phyloP scores from a whole-genome alignment of 1,284 basidiomycete genomes.

The Meripilus lineatus region DNA sequence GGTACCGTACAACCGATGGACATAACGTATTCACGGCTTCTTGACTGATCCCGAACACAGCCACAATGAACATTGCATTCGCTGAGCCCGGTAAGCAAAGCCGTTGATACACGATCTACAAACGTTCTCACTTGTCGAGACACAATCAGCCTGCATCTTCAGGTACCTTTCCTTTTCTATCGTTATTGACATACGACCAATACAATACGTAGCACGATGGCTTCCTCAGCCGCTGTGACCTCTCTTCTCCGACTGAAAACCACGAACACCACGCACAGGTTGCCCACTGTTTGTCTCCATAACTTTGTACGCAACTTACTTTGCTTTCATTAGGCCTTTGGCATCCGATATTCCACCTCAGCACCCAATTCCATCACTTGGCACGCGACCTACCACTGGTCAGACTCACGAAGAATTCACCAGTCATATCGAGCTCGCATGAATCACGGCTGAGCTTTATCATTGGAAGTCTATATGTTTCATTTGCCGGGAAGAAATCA shows the following conservation, averaged over 20 bases:
- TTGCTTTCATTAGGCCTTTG: too few relatives aligned
- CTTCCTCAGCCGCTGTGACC: conserved; percentile 8
- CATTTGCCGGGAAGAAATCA: too few relatives aligned
- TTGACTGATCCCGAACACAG: not conserved
- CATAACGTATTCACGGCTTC: not conserved
- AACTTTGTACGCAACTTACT: too few relatives aligned
- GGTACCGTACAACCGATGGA: not conserved
- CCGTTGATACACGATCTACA: not conserved
- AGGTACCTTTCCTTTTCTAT: not conserved
- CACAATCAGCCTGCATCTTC: not conserved
- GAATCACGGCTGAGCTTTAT: too few relatives aligned
- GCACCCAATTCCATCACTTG: too few relatives aligned
- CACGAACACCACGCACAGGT: too few relatives aligned
- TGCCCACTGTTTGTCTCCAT: too few relatives aligned
- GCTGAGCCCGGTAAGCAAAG: conserved; percentile 3
- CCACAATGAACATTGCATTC: conserved; percentile 11
- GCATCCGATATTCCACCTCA: too few relatives aligned
- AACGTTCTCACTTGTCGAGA: not conserved
- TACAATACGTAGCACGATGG: conserved; percentile 8
- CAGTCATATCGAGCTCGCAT: too few relatives aligned
- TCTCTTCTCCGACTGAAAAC: conserved; percentile 4
- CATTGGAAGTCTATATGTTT: too few relatives aligned
- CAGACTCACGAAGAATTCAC: too few relatives aligned
- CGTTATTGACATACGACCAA: not conserved
- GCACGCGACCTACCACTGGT: too few relatives aligned